Conservation (phyloP, 1,139 yeast species). For the Arxiozyma bovina region DNA sequence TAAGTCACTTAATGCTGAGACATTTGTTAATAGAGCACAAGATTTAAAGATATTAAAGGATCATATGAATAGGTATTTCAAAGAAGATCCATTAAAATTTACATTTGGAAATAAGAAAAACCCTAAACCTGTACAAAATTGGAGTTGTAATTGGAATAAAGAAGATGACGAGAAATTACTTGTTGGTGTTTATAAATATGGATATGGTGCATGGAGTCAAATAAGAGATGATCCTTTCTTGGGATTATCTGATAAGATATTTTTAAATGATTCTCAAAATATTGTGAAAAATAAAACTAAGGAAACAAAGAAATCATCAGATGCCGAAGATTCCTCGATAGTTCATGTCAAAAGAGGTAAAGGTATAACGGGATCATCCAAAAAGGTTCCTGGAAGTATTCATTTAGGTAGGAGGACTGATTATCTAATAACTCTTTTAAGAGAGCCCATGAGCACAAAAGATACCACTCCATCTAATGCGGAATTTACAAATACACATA, state of each 20-base stretch:
- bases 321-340: background rate
- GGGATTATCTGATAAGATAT: constrained; percentile 77
- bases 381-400: constrained; percentile 83
- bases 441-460: constrained; percentile 24
- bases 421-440: constrained; percentile 63
- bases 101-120: constrained; percentile 44
- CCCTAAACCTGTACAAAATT: constrained; percentile 79
- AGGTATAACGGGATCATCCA: constrained; percentile 28
- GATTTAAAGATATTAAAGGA: constrained; percentile 64
- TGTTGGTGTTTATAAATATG: constrained; percentile 84
- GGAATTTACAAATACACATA: background rate
- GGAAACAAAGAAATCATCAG: background rate
- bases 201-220: constrained; percentile 92
- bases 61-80: constrained; percentile 22
- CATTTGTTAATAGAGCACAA: constrained; percentile 69
- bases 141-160: constrained; percentile 83
- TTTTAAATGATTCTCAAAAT: constrained; percentile 38
- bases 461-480: constrained; percentile 6
- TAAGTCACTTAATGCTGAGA: constrained; percentile 84
- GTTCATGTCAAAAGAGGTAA: constrained; percentile 18
- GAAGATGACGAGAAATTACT: constrained; percentile 80
- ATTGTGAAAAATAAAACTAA: constrained; percentile 1
- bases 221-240: constrained; percentile 92
- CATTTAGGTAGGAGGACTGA: constrained; percentile 93
- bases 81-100: constrained; percentile 49